Conservation (phyloP, 1,139 yeast genomes). For the Protomyces lactucae-debilis region DNA sequence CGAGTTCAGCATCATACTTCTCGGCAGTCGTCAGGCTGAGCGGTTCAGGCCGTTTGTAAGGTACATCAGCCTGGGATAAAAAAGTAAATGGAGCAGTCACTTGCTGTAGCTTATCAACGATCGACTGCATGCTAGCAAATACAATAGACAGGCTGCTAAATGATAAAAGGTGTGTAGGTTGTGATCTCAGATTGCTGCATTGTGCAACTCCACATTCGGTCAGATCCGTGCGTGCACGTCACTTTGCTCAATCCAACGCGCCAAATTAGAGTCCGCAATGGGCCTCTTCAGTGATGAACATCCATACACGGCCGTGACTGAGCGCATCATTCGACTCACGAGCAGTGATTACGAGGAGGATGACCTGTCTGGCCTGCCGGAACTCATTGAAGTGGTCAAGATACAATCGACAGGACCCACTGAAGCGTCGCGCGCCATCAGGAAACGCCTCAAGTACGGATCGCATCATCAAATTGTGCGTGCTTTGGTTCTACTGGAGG, state of each 20-base stretch:
- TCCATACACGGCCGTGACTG: constrained; percentile 51
- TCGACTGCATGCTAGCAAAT: neutral
- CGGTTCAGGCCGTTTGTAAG: neutral
- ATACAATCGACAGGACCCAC: constrained; percentile 32
- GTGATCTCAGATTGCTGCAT: neutral
- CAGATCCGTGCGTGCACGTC: too few relatives aligned
- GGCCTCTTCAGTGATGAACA: constrained; percentile 42
- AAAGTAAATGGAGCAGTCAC: neutral
- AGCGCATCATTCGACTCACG: constrained; percentile 47
- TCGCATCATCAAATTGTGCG: constrained; percentile 53
- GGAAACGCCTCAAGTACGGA: constrained; percentile 83
- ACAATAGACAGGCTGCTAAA: neutral
- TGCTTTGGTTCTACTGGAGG: constrained; percentile 66
- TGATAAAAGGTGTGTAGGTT: too few relatives aligned
- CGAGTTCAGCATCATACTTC: neutral
- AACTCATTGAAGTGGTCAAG: constrained; percentile 46
- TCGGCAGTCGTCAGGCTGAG: neutral
- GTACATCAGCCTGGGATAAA: neutral
- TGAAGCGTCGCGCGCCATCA: constrained; percentile 23
- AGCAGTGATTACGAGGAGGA: constrained; percentile 42
- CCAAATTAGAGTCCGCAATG: constrained; percentile 33
- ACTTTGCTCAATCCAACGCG: too few relatives aligned
- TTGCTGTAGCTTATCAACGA: neutral
- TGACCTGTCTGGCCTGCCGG: constrained; percentile 43
- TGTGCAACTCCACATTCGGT: too few relatives aligned